Percentiles rank a stretch among this genome's conserved stretches.
phyloP scores from a whole-genome alignment of 2,329 filamentous ascomycete species.

The Plenodomus biglobosus region DNA sequence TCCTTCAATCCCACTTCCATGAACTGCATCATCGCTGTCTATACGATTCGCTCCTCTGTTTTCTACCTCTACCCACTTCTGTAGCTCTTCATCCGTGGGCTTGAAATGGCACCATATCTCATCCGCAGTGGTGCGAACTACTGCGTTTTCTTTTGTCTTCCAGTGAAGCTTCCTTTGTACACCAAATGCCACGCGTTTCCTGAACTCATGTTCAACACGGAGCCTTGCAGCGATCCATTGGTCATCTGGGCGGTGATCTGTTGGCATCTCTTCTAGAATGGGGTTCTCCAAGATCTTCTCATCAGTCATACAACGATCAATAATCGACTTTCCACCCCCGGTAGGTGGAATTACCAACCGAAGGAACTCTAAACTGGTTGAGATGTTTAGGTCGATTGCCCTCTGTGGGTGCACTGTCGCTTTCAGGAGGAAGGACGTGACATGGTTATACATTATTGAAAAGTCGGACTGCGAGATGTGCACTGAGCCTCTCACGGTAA shows the following conservation, averaged over 20 bases:
- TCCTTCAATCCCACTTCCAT: not conserved
- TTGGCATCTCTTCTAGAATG: slow-evolving; percentile 52
- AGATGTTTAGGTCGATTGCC: slow-evolving; percentile 65
- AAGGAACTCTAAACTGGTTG: slow-evolving; percentile 63
- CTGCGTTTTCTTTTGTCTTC: slow-evolving; percentile 39
- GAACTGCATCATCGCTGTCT: slow-evolving; percentile 16
- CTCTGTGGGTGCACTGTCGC: slow-evolving; percentile 64
- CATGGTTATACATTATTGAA: slow-evolving; percentile 62
- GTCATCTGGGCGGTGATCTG: slow-evolving; percentile 57
- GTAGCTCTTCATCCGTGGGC: slow-evolving; percentile 29
- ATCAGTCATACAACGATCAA: slow-evolving; percentile 55
- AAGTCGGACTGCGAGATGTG: slow-evolving; percentile 70
- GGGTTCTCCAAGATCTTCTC: slow-evolving; percentile 55
- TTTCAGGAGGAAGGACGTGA: slow-evolving; percentile 62
- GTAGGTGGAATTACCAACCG: slow-evolving; percentile 50
- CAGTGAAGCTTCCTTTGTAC: slow-evolving; percentile 43
- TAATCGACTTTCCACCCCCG: slow-evolving; percentile 46
- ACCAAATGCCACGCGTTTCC: slow-evolving; percentile 52
- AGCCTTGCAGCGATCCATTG: slow-evolving; percentile 62
- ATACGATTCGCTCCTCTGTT: slow-evolving; percentile 22
- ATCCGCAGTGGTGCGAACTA: slow-evolving; percentile 43
- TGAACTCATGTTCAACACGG: slow-evolving; percentile 61
- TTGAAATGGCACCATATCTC: slow-evolving; percentile 59
- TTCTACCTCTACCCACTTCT: slow-evolving; percentile 28
- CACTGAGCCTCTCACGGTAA: slow-evolving; percentile 60